phyloP scores from a whole-genome alignment of 2,329 filamentous ascomycete genomes.

The Emergomyces pasteurianus region DNA sequence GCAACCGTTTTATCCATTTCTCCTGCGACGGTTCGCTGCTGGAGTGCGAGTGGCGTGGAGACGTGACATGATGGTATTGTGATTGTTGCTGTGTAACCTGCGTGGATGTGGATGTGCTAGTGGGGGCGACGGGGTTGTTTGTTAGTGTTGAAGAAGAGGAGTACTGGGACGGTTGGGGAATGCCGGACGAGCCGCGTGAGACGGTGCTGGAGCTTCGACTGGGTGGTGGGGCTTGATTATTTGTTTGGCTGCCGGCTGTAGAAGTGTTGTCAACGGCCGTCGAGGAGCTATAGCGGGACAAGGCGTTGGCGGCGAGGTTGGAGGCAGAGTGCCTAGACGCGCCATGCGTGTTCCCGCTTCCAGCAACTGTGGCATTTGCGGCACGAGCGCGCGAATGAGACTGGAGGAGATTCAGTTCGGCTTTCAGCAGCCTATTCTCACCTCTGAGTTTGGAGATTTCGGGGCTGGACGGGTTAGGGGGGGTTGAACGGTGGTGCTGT shows the following conservation, averaged over 20 bases:
- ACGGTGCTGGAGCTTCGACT: slow-evolving; percentile 12
- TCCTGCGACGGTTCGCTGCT: slow-evolving; percentile 43
- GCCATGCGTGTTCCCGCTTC: slow-evolving; percentile 17
- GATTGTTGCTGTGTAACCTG: neutral
- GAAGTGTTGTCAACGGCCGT: slow-evolving; percentile 19
- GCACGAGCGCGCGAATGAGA: slow-evolving; percentile 47
- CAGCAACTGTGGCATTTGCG: slow-evolving; percentile 31
- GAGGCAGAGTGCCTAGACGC: slow-evolving; percentile 14
- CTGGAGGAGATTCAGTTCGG: slow-evolving; percentile 56
- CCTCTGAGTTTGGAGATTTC: slow-evolving; percentile 48
- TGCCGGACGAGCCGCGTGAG: slow-evolving; percentile 20
- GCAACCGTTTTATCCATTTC: slow-evolving; percentile 72
- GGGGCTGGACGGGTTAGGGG: slow-evolving; percentile 25
- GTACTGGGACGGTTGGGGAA: slow-evolving; percentile 23
- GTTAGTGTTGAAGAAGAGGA: slow-evolving; percentile 22
- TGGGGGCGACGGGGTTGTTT: slow-evolving; percentile 8
- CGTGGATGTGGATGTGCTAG: neutral
- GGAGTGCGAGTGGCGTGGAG: slow-evolving; percentile 1
- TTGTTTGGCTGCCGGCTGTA: slow-evolving; percentile 14
- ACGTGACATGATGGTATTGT: neutral
- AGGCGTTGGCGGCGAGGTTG: slow-evolving; percentile 29
- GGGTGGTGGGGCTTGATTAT: slow-evolving; percentile 17
- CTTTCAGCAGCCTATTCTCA: slow-evolving; percentile 49
- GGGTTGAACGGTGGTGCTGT: slow-evolving; percentile 18
- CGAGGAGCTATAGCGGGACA: slow-evolving; percentile 44